Evolutionary conservation across 768 basidiomycete species (phyloP).

Genomic region (Agrocybe pediades): DNA sequence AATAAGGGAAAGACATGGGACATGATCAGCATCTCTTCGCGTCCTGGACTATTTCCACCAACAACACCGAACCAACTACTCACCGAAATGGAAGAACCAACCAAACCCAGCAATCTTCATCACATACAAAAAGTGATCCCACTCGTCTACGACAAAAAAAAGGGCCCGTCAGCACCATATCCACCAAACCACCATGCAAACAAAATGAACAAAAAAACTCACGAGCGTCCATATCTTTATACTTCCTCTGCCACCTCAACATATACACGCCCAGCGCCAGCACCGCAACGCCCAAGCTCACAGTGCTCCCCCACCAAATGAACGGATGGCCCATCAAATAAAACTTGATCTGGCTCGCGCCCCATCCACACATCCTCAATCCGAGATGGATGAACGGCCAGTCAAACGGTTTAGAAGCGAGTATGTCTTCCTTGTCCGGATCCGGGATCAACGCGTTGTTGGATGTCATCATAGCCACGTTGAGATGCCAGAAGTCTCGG

Average conservation of each 20-base stretch:
- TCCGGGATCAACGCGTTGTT: constrained; percentile 98
- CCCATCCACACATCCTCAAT: constrained; percentile 98
- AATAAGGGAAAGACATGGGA: no score
- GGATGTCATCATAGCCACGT: constrained; percentile 99
- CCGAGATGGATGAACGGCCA: constrained; percentile 94
- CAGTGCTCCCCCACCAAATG: constrained; percentile 84
- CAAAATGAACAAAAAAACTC: constrained; percentile 29
- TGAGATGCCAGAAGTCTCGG: constrained; percentile 97
- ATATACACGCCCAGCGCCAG: constrained; percentile 67
- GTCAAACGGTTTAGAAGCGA: constrained; percentile 89
- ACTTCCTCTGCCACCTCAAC: constrained; percentile 84
- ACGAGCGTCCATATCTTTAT: constrained; percentile 89
- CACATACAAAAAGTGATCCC: constrained; percentile 94
- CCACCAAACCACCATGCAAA: background rate
- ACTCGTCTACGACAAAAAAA: constrained; percentile 58
- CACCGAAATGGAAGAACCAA: constrained; percentile 90
- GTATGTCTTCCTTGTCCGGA: constrained; percentile 97
- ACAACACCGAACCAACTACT: constrained; percentile 25
- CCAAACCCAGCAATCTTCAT: constrained; percentile 90
- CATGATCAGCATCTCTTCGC: no score
- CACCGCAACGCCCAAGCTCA: constrained; percentile 61
- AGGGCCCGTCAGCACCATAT: constrained; percentile 5
- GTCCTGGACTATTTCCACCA: background rate
- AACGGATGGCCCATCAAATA: constrained; percentile 93
- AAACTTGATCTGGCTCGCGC: constrained; percentile 83